Base-by-base conservation (phyloP, 352 stramenopile genomes). In the Phytophthora rubi region DNA sequence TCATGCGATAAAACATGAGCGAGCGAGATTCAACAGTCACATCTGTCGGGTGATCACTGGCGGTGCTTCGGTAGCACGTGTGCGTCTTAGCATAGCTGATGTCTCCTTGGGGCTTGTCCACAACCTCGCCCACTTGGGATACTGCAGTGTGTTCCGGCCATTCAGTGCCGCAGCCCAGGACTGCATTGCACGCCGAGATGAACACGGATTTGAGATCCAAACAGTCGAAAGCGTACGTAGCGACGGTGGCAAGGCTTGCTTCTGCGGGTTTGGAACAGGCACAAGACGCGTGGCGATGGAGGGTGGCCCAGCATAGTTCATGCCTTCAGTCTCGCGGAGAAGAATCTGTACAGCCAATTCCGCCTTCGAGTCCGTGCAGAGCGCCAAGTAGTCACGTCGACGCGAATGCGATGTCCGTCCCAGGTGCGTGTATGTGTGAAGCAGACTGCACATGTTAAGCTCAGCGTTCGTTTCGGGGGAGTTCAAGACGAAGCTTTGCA, bases 361-460 rank as follows among this genome's bases (percentile, higher is more conserved):
- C 0, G 86, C 63, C 67, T 90, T 90, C 0, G 69, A 74, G 53
- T 79, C 72, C 9, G 52, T 69, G 59, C 82, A 88, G 18, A 86
- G 73, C 21, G 60, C 54, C 23, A 86, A 62, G 62, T 79, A 84
- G 66, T 90, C 82, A 12, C 80, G 80, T 30, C 52, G 52, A 8
- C 82, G 78, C n/a, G 76, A 68, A 12, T 70, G 72, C n/a, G 62
- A 32, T 35, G 76, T 79, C 39, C 48, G 70, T 15, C 78, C 76
- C n/a, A 90, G 39, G 5, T 65, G 73, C n/a, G 81, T 89, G 71
- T 81, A 89, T 6, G 79, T 89, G 56, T 91, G 81, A 16, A 91
- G 52, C 23, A 89, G 48, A 30, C 77, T 75, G 28, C 68, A 63
- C 77, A 89, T 80, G 69, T 89, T 86, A 8, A 89, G 62, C 21